phyloP scores from a whole-genome alignment of 768 basidiomycete species.

The Hericium rajendrae region DNA sequence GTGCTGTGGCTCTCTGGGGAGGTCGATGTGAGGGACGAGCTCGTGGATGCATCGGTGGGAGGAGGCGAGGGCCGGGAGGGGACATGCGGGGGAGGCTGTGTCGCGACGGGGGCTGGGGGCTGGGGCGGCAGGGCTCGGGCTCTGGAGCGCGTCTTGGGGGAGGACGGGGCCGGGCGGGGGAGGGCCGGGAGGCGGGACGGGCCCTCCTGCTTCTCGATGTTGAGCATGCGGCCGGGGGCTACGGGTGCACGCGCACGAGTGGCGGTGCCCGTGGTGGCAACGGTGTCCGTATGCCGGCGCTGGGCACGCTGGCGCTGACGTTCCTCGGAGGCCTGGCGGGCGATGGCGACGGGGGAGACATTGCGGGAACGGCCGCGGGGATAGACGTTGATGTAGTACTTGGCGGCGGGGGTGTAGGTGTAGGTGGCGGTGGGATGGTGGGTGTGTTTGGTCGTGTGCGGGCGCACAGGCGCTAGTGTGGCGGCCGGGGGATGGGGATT shows the following conservation, averaged over 20 bases:
- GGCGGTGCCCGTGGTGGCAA: background rate
- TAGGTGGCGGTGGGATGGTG: background rate
- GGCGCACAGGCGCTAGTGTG: no score
- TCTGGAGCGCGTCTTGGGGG: background rate
- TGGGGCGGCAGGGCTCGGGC: background rate
- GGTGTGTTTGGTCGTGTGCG: no score
- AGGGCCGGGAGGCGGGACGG: background rate
- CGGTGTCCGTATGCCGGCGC: background rate
- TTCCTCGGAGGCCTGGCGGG: constrained; percentile 15
- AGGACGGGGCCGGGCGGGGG: background rate
- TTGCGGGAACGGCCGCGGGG: constrained; percentile 13
- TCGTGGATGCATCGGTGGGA: background rate
- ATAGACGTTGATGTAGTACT: background rate
- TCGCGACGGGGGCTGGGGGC: background rate
- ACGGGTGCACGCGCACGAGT: background rate
- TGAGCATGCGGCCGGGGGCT: background rate
- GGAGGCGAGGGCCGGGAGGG: background rate
- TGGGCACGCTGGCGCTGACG: constrained; percentile 3
- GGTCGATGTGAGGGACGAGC: background rate
- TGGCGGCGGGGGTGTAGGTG: background rate
- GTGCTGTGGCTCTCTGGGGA: background rate
- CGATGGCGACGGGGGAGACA: constrained; percentile 12
- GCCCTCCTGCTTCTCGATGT: background rate
- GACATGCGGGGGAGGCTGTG: background rate
- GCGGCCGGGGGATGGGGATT: no score